A percentile compares a stretch with the other conserved stretches of the same genome.
phyloP scores from a whole-genome alignment of 768 basidiomycete genomes.

The Lentinula lateritia region DNA sequence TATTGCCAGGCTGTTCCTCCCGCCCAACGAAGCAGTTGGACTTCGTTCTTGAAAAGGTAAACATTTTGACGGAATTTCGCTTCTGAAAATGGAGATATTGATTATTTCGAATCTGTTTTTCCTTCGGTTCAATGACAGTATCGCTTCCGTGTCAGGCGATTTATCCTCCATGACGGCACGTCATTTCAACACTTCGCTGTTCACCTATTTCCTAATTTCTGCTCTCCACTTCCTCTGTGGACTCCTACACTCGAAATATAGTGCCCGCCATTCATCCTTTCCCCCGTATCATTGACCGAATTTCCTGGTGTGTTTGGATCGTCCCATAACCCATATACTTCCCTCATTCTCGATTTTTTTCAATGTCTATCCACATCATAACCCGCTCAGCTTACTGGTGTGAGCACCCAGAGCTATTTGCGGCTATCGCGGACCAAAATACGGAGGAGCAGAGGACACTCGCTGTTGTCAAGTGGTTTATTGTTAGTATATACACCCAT shows the following conservation, averaged over 20 bases:
- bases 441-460: slow-evolving; percentile 69
- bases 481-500: slow-evolving; percentile 40
- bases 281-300: slow-evolving; percentile 86
- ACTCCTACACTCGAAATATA: not conserved
- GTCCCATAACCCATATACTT: not conserved
- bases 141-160: slow-evolving; percentile 86
- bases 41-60: slow-evolving; percentile 86
- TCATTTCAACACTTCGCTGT: not conserved
- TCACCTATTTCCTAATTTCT: not conserved
- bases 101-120: slow-evolving; percentile 4
- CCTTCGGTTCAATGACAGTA: slow-evolving; percentile 32
- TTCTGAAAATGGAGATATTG: slow-evolving; percentile 3
- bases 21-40: slow-evolving; percentile 83
- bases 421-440: slow-evolving; percentile 75
- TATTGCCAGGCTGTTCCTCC: slow-evolving; percentile 68
- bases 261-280: slow-evolving; percentile 82
- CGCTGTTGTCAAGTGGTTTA: slow-evolving; percentile 92
- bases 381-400: slow-evolving; percentile 85
- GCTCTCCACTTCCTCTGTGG: not conserved
- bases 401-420: slow-evolving; percentile 87
- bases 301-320: slow-evolving; percentile 62
- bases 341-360: slow-evolving; percentile 7
- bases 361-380: not conserved
- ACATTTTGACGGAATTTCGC: slow-evolving; percentile 19
- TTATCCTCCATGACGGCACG: slow-evolving; percentile 72